A percentile compares a stretch with the other conserved stretches of the same genome.
Conservation (phyloP, 2,329 filamentous ascomycete genomes). For the Lithohypha guttulata region DNA sequence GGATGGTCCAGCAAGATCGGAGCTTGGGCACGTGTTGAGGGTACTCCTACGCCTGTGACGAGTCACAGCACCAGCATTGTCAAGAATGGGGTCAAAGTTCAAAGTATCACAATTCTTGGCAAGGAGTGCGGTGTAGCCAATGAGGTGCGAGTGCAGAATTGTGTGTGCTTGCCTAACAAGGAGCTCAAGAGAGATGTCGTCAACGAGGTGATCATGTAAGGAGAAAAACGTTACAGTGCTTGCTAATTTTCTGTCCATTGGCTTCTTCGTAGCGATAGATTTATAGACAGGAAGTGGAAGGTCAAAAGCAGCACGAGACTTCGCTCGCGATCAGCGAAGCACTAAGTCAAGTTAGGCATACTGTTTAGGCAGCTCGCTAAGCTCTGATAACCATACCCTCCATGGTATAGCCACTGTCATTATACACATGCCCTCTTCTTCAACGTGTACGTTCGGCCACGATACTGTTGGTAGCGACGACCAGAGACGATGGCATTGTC, state of each 20-base stretch:
- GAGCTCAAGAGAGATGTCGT: constrained; percentile 85
- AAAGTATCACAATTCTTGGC: constrained; percentile 93
- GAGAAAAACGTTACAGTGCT: no score
- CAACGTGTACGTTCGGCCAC: no score
- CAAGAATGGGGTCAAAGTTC: constrained; percentile 97
- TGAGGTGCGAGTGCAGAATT: constrained; percentile 94
- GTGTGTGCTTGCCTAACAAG: constrained; percentile 94
- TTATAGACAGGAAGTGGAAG: background rate
- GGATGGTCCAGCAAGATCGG: constrained; percentile 94
- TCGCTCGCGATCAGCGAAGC: no score
- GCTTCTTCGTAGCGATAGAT: background rate
- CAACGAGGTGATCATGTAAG: constrained; percentile 70
- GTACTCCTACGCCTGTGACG: constrained; percentile 73
- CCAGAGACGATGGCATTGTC: no score
- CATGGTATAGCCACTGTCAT: no score
- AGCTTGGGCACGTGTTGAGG: constrained; percentile 96
- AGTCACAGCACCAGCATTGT: constrained; percentile 91
- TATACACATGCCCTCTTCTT: no score
- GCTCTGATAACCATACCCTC: no score
- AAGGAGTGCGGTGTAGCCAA: constrained; percentile 93
- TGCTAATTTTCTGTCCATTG: background rate
- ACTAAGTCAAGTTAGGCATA: no score
- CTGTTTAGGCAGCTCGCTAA: no score
- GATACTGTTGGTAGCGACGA: no score
- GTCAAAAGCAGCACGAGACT: no score